Evolutionary conservation across 257 asterid genomes (phyloP).

Genomic region (Solanum virginianum): DNA sequence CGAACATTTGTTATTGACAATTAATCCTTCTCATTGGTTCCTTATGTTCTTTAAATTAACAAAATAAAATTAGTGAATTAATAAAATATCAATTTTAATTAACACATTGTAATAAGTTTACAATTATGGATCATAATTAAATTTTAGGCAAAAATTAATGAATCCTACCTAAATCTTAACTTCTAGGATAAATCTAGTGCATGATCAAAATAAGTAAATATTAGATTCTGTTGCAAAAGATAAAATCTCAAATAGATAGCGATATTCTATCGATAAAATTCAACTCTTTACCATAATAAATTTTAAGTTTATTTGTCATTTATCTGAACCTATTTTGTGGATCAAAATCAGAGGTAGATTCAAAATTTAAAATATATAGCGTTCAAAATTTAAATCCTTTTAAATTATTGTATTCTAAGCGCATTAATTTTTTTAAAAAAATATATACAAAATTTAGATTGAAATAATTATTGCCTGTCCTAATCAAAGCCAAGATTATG

Average conservation of each 20-base stretch:
- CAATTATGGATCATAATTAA: neutral
- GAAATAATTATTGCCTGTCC: neutral
- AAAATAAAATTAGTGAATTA: neutral
- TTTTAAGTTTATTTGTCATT: neutral
- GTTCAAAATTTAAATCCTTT: accelerated
- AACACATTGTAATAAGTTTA: neutral
- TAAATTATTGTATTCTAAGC: neutral
- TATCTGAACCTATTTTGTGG: neutral
- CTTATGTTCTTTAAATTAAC: neutral
- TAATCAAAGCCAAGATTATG: neutral
- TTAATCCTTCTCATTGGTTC: neutral
- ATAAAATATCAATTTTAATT: neutral
- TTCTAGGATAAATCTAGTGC: neutral
- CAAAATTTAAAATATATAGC: neutral
- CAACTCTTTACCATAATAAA: neutral
- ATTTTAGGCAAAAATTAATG: neutral
- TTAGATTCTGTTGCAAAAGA: neutral
- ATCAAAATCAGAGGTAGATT: neutral
- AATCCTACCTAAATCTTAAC: neutral
- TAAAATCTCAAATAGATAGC: neutral
- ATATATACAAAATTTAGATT: neutral
- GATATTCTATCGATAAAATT: neutral
- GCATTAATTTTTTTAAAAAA: accelerated
- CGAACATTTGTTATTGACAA: neutral
- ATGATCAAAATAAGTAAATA: neutral